Conservation (phyloP, 139 green algal genomes). For the Chlorella sp. region DNA sequence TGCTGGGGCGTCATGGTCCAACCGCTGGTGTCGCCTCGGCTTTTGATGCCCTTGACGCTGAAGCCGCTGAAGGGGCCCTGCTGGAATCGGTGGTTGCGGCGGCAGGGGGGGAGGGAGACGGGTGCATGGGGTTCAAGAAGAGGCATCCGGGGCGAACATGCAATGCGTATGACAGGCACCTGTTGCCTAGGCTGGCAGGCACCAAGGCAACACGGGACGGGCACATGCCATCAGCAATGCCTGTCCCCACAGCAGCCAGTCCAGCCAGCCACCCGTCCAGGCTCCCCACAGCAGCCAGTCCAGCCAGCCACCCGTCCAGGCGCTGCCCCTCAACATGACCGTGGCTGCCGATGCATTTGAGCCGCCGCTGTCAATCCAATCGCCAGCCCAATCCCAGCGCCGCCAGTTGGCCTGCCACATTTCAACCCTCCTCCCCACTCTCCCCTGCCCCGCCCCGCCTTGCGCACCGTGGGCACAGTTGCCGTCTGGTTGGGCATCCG, state of each 20-base stretch:
- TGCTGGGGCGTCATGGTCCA: constrained; percentile 80
- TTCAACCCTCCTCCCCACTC: too few species aligned
- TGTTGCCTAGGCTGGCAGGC: background rate
- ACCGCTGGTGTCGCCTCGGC: constrained; percentile 65
- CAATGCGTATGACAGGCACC: background rate
- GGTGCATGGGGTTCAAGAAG: background rate
- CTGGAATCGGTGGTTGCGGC: background rate
- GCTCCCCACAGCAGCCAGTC: too few species aligned
- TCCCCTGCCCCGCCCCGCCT: background rate
- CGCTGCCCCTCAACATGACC: too few species aligned
- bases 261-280: too few species aligned
- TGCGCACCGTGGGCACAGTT: background rate
- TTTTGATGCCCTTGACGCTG: constrained; percentile 24
- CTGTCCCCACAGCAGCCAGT: too few species aligned
- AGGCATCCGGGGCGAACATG: background rate
- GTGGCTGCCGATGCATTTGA: too few species aligned
- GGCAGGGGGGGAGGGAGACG: background rate
- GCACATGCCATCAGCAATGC: too few species aligned
- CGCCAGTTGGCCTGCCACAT: too few species aligned
- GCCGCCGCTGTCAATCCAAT: too few species aligned
- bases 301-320: too few species aligned
- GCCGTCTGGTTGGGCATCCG: background rate
- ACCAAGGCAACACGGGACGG: too few species aligned
- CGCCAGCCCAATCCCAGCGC: too few species aligned
- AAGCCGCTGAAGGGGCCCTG: constrained; percentile 42